Evolutionary conservation across 495 filamentous ascomycete genomes (phyloP).

Genomic region (Corynascus novoguineensis): DNA sequence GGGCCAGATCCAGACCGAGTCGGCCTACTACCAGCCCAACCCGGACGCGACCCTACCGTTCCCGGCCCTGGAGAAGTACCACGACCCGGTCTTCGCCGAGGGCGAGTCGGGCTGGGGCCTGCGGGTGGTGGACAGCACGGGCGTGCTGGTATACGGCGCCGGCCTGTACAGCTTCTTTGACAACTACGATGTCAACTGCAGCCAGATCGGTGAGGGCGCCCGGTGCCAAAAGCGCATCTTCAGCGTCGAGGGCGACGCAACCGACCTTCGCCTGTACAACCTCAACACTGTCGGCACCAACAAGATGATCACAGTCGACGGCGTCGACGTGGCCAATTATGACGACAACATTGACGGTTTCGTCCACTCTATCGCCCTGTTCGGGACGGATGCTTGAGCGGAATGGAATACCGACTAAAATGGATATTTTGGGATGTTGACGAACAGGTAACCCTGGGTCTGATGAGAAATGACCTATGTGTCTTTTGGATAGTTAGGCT

Average conservation of each 20-base stretch:
- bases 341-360: slow-evolving; percentile 46
- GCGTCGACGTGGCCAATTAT: slow-evolving; percentile 43
- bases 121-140: slow-evolving; percentile 46
- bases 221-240: slow-evolving; percentile 60
- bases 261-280: slow-evolving; percentile 41
- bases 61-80: slow-evolving; percentile 50
- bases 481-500: background rate
- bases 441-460: background rate
- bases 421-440: background rate
- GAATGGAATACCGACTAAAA: background rate
- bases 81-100: slow-evolving; percentile 63
- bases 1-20: slow-evolving; percentile 76
- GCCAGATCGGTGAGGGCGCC: slow-evolving; percentile 38
- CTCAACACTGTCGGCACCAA: slow-evolving; percentile 48
- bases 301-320: slow-evolving; percentile 45
- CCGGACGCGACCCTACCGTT: slow-evolving; percentile 65
- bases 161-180: slow-evolving; percentile 58
- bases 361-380: slow-evolving; percentile 18
- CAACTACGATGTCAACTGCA: slow-evolving; percentile 43
- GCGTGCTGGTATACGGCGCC: slow-evolving; percentile 60
- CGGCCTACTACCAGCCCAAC: slow-evolving; percentile 63
- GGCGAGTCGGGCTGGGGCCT: slow-evolving; percentile 52
- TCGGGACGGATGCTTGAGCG: background rate
- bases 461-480: background rate
- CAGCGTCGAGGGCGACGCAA: slow-evolving; percentile 45